Conservation (phyloP, 2,329 filamentous ascomycete genomes). For the Cylindrodendrum hubeiense region DNA sequence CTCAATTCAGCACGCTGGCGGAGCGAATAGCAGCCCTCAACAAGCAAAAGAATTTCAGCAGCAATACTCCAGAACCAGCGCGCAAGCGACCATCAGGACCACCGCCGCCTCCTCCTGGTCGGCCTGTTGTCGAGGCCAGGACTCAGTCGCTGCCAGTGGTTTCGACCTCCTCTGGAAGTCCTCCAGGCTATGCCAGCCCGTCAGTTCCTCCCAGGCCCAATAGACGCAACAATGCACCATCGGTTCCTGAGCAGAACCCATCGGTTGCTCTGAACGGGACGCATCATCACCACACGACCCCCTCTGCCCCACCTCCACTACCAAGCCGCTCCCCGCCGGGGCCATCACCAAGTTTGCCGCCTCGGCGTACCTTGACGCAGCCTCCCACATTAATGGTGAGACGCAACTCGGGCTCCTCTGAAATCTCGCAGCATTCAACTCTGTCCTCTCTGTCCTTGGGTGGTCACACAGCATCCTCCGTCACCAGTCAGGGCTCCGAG, state of each 20-base stretch:
- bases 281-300: constrained; percentile 23
- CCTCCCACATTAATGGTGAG: constrained; percentile 54
- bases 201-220: constrained; percentile 36
- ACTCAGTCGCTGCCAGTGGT: constrained; percentile 53
- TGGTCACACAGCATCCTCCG: constrained; percentile 58
- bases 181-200: constrained; percentile 30
- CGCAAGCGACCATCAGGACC: constrained; percentile 53
- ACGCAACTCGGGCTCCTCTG: constrained; percentile 70
- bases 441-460: constrained; percentile 66
- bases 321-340: constrained; percentile 48
- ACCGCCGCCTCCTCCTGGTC: constrained; percentile 56
- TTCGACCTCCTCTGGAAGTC: constrained; percentile 42
- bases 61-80: constrained; percentile 53
- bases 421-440: constrained; percentile 65
- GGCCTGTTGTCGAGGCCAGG: constrained; percentile 53
- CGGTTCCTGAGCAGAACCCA: constrained; percentile 21
- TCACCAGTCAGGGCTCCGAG: constrained; percentile 60
- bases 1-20: constrained; percentile 70
- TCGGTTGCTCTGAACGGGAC: constrained; percentile 21
- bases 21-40: constrained; percentile 76
- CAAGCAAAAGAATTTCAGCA: constrained; percentile 69
- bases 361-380: constrained; percentile 62
- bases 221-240: constrained; percentile 27
- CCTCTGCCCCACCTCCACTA: constrained; percentile 49
- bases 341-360: constrained; percentile 61